A percentile compares a stretch with the other conserved stretches of the same genome.
Evolutionary conservation across 1,284 basidiomycete genomes (phyloP).

Genomic region (Cryptococcus wingfieldii): DNA sequence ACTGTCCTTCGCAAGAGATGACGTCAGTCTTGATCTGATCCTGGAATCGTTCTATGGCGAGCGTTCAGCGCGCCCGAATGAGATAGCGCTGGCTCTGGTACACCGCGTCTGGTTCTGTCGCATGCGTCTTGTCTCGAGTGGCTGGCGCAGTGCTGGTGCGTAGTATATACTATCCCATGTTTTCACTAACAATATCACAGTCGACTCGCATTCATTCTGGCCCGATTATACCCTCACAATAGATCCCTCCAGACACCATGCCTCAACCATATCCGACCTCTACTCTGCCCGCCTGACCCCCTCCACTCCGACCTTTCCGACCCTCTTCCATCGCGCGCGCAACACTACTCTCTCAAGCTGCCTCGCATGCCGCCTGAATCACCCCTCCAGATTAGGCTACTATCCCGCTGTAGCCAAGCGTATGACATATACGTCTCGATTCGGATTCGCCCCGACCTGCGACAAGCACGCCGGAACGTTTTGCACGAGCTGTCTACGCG

Average conservation of each 20-base stretch:
- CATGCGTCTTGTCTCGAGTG: conserved; percentile 18
- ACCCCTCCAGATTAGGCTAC: conserved; percentile 10
- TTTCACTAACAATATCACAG: conserved; percentile 7
- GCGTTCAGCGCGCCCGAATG: not conserved
- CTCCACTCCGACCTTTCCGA: conserved; percentile 12
- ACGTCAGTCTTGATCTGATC: not conserved
- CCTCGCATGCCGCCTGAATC: conserved; percentile 15
- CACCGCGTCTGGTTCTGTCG: conserved; percentile 14
- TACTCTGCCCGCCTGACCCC: conserved; percentile 7
- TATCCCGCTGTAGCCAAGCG: conserved; percentile 12
- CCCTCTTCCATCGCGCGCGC: conserved; percentile 15
- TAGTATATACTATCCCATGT: not conserved
- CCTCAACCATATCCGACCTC: conserved; percentile 8
- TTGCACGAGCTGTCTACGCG: conserved; percentile 22
- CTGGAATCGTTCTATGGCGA: not conserved
- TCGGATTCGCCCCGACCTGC: conserved; percentile 21
- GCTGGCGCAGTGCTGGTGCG: conserved; percentile 26
- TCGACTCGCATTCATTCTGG: conserved; percentile 34
- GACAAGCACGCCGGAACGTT: conserved; percentile 13
- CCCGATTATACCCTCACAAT: conserved; percentile 12
- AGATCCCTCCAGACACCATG: conserved; percentile 12
- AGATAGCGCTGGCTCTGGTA: conserved; percentile 8
- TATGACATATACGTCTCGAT: conserved; percentile 10
- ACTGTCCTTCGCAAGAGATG: conserved; percentile 1
- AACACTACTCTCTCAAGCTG: conserved; percentile 11